Percentiles rank a stretch among this genome's conserved stretches.
phyloP scores from a whole-genome alignment of 2,329 filamentous ascomycete species.

The Xylariaceae sp. region DNA sequence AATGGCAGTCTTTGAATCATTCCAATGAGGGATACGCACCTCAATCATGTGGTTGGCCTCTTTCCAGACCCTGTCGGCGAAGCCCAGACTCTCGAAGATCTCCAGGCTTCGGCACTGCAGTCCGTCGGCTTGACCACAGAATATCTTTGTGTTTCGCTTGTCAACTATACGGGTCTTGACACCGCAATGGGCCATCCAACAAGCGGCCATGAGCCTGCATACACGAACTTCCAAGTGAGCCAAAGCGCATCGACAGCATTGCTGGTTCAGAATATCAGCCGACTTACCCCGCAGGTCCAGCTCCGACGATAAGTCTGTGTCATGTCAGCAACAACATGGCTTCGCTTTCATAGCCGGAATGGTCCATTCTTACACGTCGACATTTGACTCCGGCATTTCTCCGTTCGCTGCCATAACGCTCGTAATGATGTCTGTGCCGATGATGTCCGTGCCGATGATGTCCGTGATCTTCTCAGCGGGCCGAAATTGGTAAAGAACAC shows the following conservation, averaged over 20 bases:
- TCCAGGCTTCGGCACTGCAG: constrained; percentile 63
- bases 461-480: no score
- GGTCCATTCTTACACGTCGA: constrained; percentile 15
- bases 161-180: constrained; percentile 40
- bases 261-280: not conserved
- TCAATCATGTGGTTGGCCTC: constrained; percentile 67
- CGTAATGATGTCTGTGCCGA: not conserved
- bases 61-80: constrained; percentile 60
- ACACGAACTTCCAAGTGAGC: no score
- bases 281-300: constrained; percentile 27
- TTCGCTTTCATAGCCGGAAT: not conserved
- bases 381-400: constrained; percentile 12
- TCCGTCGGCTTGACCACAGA: constrained; percentile 41
- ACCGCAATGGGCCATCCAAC: constrained; percentile 38
- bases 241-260: not conserved
- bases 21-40: not conserved
- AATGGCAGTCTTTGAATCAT: no score
- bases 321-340: not conserved
- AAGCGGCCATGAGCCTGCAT: constrained; percentile 36
- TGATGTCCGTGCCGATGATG: no score
- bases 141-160: constrained; percentile 36
- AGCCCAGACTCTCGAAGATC: constrained; percentile 67
- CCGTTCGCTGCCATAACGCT: constrained; percentile 1
- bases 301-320: constrained; percentile 22
- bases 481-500: no score